Evolutionary conservation across 2,329 filamentous ascomycete species (phyloP).

Genomic region (Diplodia seriata): DNA sequence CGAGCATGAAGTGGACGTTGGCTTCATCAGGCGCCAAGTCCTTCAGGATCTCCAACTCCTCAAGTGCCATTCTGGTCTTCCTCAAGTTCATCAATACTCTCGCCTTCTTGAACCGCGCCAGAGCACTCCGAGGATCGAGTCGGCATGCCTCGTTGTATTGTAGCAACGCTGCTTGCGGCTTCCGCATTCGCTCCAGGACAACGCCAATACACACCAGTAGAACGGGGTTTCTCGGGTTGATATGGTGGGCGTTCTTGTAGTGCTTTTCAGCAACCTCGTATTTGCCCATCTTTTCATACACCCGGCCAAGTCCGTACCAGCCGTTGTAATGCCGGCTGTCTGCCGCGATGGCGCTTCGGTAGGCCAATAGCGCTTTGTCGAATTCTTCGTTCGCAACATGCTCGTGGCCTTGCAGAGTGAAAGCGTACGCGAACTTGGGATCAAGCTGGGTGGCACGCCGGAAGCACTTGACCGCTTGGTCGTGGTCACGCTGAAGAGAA

Average conservation of each 20-base stretch:
- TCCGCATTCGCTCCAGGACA: constrained; percentile 84
- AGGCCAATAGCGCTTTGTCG: constrained; percentile 88
- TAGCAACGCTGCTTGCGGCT: constrained; percentile 76
- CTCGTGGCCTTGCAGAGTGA: constrained; percentile 94
- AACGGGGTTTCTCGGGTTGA: constrained; percentile 94
- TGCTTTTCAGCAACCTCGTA: constrained; percentile 91
- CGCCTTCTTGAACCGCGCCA: constrained; percentile 93
- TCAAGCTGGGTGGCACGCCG: constrained; percentile 91
- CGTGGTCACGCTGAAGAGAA: constrained; percentile 89
- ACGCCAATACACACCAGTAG: constrained; percentile 91
- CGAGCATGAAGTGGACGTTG: constrained; percentile 93
- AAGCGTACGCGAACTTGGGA: constrained; percentile 91
- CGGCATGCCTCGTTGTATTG: constrained; percentile 85
- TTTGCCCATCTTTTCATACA: constrained; percentile 89
- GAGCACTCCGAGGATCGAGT: constrained; percentile 78
- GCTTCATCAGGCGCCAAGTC: constrained; percentile 93
- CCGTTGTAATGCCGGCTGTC: constrained; percentile 95
- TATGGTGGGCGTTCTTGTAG: constrained; percentile 83
- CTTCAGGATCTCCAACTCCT: constrained; percentile 85
- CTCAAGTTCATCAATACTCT: constrained; percentile 80
- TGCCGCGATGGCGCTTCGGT: constrained; percentile 82
- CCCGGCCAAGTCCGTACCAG: constrained; percentile 86
- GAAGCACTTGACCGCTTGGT: constrained; percentile 93
- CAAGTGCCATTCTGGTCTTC: constrained; percentile 73
- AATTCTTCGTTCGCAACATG: constrained; percentile 96